A percentile compares a stretch with the other conserved stretches of the same genome.
Conservation (phyloP, 2,329 filamentous ascomycete genomes). For the Epichloe hybrida region DNA sequence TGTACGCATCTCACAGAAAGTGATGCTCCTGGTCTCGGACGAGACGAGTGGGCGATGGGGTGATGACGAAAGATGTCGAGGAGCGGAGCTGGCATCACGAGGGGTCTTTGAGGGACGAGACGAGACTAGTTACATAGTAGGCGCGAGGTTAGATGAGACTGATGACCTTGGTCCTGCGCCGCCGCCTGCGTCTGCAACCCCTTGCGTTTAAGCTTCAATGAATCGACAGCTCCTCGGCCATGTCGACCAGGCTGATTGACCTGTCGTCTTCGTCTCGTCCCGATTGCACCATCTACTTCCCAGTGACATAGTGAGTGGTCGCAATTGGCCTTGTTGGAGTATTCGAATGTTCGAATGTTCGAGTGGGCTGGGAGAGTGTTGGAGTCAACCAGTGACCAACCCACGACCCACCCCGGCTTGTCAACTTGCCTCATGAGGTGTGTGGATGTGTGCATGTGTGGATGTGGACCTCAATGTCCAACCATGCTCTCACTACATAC, state of each 20-base stretch:
- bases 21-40: background rate
- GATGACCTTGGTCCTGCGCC: background rate
- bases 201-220: no score
- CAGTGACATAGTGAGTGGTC: no score
- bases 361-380: background rate
- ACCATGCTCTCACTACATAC: background rate
- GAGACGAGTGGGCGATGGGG: no score
- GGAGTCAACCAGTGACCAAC: no score
- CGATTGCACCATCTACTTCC: no score
- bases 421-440: slow-evolving; percentile 5
- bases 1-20: background rate
- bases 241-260: no score
- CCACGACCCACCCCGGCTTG: background rate
- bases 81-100: background rate
- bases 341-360: background rate
- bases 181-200: no score
- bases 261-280: no score
- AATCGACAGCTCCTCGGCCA: no score
- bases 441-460: no score
- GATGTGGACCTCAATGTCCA: background rate
- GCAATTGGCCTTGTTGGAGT: background rate
- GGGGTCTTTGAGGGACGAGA: background rate
- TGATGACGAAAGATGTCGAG: slow-evolving; percentile 3
- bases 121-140: background rate
- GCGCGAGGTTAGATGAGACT: background rate